Base-by-base conservation (phyloP, 2,329 filamentous ascomycete species). In the Pyrenophora graminea region DNA sequence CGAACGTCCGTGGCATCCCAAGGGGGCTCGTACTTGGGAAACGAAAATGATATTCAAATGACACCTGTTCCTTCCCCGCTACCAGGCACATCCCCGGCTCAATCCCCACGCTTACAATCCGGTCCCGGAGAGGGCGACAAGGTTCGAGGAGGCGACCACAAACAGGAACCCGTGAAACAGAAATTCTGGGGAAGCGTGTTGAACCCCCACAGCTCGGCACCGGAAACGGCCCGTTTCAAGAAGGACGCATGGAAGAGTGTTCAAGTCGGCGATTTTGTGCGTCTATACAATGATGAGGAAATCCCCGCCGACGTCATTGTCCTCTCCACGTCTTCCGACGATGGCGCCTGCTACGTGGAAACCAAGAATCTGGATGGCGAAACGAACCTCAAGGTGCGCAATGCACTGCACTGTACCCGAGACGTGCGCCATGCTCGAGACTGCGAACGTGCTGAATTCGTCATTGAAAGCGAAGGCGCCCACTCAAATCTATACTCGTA, bases 301-400 rank as follows among this genome's bases (percentile, higher is more conserved):
- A 85, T 99, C 19, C 95, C 94, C 1, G 93, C 94, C 40, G 94
- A 99, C 74, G 80, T 99, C 39, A 87, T 97, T 40, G 89, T 99
- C 37, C 77, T 99, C 19, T 90, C 94, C 2, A 97, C 94, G 0
- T 96, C 94, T 2, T 94, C 97, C 64, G 83, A 88, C 1, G 94
- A 99, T 64, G 94, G 94, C 43, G 90, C 90, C 32, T 99, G 94
- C 74, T 99, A 97, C 65, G 89, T 99, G 18, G 94, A 99, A 75
- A 99, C 94, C 2, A 99, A 97, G 79, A 97, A 96, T 70, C 73
- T 99, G 78, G 94, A 99, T 67, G 94, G 94, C 43, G 94, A 99
- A 76, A 99, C 94, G 2, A 99, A 99, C 66, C 78, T 99, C 56
- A 99, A 99, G 75, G 91, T 97, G 55, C 88, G 94, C 52, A 90